A percentile compares a stretch with the other conserved stretches of the same genome.
Conservation (phyloP, 2,329 filamentous ascomycete genomes). For the Ceratocystis papillata region DNA sequence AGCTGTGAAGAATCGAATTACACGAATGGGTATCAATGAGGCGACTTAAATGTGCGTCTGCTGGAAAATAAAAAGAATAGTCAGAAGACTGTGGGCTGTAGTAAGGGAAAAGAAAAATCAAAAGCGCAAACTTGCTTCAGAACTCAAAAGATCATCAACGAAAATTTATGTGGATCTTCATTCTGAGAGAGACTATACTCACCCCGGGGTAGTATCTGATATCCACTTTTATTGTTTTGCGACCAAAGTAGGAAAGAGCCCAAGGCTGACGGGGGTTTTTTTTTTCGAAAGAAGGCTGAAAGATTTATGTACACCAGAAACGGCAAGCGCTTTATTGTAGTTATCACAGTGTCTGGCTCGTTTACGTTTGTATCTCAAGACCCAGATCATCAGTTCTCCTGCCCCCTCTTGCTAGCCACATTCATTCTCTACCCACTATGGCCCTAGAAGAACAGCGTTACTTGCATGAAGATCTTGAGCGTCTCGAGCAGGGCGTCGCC, state of each 20-base stretch:
- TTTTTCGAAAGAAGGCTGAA: constrained; percentile 21
- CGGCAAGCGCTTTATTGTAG: not conserved
- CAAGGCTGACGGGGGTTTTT: constrained; percentile 22
- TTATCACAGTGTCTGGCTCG: not conserved
- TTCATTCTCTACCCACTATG: constrained; percentile 39
- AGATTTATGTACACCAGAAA: not conserved
- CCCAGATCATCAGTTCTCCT: not conserved
- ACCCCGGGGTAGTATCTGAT: not conserved
- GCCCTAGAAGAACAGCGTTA: constrained; percentile 87
- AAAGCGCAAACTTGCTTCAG: not conserved
- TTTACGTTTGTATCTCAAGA: not conserved
- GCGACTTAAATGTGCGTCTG: constrained; percentile 30
- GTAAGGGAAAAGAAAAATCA: not conserved
- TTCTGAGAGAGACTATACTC: not conserved
- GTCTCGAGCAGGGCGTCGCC: constrained; percentile 84
- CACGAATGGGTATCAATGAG: too few species aligned
- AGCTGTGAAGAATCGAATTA: too few species aligned
- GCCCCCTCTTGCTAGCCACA: not conserved
- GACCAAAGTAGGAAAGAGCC: not conserved
- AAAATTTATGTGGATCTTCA: constrained; percentile 9
- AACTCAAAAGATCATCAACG: not conserved
- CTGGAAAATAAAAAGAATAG: not conserved
- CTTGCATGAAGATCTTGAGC: constrained; percentile 91
- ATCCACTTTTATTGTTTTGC: not conserved
- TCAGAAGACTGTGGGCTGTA: not conserved